Percentiles rank a stretch among this genome's conserved stretches.
Conservation (phyloP, 257 asterid genomes). For the Cynanchum wilfordii region DNA sequence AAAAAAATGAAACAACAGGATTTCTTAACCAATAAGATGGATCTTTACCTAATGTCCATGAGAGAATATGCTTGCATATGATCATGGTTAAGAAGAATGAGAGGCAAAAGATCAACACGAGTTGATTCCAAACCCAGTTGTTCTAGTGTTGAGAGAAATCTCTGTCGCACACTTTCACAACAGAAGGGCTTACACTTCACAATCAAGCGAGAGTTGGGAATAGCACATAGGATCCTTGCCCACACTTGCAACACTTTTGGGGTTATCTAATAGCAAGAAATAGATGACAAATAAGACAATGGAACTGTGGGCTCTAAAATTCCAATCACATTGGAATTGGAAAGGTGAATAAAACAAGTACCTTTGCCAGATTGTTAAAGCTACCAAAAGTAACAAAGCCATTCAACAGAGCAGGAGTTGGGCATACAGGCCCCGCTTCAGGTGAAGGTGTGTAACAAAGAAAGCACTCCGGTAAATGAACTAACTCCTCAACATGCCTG, state of each 20-base stretch:
- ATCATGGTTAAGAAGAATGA: conserved; percentile 95
- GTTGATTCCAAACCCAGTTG: conserved; percentile 89
- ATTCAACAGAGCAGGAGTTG: conserved; percentile 84
- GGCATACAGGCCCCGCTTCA: conserved; percentile 89
- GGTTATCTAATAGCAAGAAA: conserved; percentile 55
- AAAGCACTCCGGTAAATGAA: conserved; percentile 80
- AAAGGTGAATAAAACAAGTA: conserved; percentile 22
- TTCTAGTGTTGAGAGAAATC: conserved; percentile 76
- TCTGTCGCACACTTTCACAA: conserved; percentile 87
- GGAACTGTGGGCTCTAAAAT: neutral
- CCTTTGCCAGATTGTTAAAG: conserved; percentile 99
- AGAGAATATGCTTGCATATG: conserved; percentile 99
- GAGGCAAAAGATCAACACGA: conserved; percentile 95
- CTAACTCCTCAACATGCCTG: conserved; percentile 96
- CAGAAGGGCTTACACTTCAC: conserved; percentile 96
- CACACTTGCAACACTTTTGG: conserved; percentile 95
- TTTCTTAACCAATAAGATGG: conserved; percentile 4
- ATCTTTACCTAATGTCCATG: conserved; percentile 89
- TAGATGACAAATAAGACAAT: conserved; percentile 1
- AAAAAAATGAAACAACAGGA: conserved; percentile 1
- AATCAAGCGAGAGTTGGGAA: conserved; percentile 91
- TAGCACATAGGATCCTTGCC: conserved; percentile 91
- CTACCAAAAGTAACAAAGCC: conserved; percentile 97
- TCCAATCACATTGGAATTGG: conserved; percentile 7
- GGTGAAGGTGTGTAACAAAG: conserved; percentile 96